Evolutionary conservation across 2,329 filamentous ascomycete species (phyloP), one percentile per base, ranked within the genome.

Genomic region (Penicillium sp.): DNA sequence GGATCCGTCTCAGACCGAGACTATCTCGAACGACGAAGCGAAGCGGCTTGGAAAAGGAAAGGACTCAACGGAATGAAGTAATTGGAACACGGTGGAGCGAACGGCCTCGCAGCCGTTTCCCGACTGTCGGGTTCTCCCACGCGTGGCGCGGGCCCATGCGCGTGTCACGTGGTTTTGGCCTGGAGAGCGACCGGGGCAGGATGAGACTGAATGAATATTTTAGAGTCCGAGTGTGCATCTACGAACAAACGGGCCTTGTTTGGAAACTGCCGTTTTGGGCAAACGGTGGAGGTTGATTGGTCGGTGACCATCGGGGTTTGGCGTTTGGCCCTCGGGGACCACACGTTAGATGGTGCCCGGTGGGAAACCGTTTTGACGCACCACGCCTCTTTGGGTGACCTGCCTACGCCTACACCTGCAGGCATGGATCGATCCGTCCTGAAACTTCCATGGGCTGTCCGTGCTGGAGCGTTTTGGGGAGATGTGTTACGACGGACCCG

Each of bases 61-160:
- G 31, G 31, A 10, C 10, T 1, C 8, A 39, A 30, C n/a, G n/a
- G n/a, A n/a, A n/a, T n/a, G n/a, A n/a, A 44, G 27, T 39, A 28
- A 41, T 25, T 41, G 25, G 28, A 39, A 51, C 45, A 47, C 44
- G 56, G 63, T 64, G 64, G 64, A 68, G 59, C 62, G 67, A 69
- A 69, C 67, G 67, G 64, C 60, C 62, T 67, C 66, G 65, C 65
- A 66, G 57, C 60, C 64, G 65, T 50, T 67, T 69, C 67, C 67
- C 66, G 61, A 65, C 60, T 69, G 65, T 68, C 66, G 67, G 67
- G 66, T 38, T 64, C 63, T 62, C 47, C 50, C 52, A 57, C 46
- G 50, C 62, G 58, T 62, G 64, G 60, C 55, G 44, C 42, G 42
- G 61, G 63, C 43, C 64, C 55, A n/a, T n/a, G n/a, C 59, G 54